Conservation (phyloP, 1,284 basidiomycete genomes). For the Boletus smithii region DNA sequence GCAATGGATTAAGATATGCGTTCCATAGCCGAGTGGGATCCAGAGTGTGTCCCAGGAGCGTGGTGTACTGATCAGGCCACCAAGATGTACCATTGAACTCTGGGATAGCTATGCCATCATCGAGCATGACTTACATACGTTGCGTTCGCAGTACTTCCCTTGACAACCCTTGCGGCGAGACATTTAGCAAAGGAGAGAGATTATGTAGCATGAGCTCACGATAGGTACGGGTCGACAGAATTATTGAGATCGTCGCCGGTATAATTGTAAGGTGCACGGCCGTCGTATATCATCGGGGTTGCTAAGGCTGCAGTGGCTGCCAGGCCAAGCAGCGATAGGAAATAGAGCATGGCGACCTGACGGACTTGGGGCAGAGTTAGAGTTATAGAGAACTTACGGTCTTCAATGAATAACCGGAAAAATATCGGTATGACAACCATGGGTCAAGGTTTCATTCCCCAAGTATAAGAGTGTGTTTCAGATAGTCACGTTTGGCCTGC, state of each 20-base stretch:
- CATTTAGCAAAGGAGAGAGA: background rate
- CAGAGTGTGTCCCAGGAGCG: conserved; percentile 38
- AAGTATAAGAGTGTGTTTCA: too few species aligned
- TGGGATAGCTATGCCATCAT: background rate
- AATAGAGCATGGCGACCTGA: background rate
- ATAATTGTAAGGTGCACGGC: conserved; percentile 47
- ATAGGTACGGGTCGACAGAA: conserved; percentile 50
- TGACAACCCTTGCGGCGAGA: conserved; percentile 45
- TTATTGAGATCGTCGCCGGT: conserved; percentile 42
- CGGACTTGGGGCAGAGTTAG: too few species aligned
- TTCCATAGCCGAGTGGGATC: conserved; percentile 51
- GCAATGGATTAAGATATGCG: background rate
- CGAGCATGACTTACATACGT: conserved; percentile 36
- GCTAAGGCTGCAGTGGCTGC: conserved; percentile 20
- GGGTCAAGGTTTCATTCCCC: too few species aligned
- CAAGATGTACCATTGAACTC: too few species aligned
- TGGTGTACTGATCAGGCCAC: conserved; percentile 41
- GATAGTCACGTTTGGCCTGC: too few species aligned
- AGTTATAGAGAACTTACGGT: too few species aligned
- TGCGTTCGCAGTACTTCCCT: conserved; percentile 43
- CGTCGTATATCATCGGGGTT: conserved; percentile 48
- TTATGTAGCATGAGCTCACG: conserved; percentile 36
- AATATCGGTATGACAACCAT: too few species aligned
- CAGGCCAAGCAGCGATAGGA: background rate
- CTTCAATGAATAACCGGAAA: too few species aligned